Conservation (phyloP, 2,329 filamentous ascomycete species). For the Exophiala spinifera region DNA sequence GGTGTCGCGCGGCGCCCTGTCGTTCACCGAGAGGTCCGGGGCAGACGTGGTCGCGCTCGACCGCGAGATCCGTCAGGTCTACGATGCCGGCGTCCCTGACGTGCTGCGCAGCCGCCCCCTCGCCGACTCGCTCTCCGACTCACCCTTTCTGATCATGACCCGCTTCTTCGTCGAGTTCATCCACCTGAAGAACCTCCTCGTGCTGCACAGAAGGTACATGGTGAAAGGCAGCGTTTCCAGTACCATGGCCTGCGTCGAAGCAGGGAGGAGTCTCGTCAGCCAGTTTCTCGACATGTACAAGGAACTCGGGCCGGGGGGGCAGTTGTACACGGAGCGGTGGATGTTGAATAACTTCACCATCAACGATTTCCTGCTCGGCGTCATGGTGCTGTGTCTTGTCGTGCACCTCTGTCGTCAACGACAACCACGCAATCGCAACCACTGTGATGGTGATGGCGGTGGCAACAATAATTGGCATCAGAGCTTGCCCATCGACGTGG, state of each 20-base stretch:
- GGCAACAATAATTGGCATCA: too few species aligned
- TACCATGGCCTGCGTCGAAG: constrained; percentile 45
- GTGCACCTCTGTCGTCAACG: constrained; percentile 16
- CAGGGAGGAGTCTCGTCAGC: constrained; percentile 48
- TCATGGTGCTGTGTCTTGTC: constrained; percentile 57
- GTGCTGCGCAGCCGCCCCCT: constrained; percentile 17
- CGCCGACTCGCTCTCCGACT: constrained; percentile 44
- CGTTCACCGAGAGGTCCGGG: constrained; percentile 24
- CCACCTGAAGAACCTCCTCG: constrained; percentile 50
- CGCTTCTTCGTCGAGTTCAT: constrained; percentile 53
- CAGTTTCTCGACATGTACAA: constrained; percentile 50
- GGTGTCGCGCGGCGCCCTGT: constrained; percentile 31
- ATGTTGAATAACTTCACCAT: constrained; percentile 57
- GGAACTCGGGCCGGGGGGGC: constrained; percentile 54
- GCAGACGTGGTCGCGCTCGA: constrained; percentile 26
- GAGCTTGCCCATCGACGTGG: constrained; percentile 17
- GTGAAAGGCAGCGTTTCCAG: constrained; percentile 42
- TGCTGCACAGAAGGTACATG: constrained; percentile 54
- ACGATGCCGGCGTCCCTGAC: constrained; percentile 25
- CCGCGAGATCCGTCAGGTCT: constrained; percentile 24
- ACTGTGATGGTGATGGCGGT: too few species aligned
- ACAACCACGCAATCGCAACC: neutral
- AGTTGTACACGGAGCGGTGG: constrained; percentile 53
- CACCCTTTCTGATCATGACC: constrained; percentile 51
- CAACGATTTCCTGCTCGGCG: constrained; percentile 61